Base-by-base conservation (phyloP, 768 basidiomycete species). In the Dendrothele bispora region DNA sequence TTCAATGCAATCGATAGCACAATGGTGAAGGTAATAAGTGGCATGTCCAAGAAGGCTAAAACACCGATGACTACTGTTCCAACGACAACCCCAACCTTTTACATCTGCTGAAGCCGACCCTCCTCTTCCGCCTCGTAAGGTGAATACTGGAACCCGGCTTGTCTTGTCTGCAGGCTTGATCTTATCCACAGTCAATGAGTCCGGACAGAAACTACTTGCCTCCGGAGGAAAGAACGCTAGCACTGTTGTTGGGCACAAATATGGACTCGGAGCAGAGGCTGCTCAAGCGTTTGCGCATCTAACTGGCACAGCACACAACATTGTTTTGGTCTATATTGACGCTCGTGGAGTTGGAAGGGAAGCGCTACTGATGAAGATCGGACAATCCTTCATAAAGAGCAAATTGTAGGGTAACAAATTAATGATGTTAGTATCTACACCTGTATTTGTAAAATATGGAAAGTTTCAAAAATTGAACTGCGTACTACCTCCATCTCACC, bases 291-390 rank as follows among this genome's bases (percentile, higher is more conserved):
- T 82, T 2, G 63, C 74, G 42, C 65, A 86, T 45, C 66, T 84
- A 46, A 79, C 84, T 6, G 82, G 80, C 7, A 81, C 83, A 0
- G 84, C 83, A 28, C 71, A 79, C 50, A 89, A 90, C 64, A 80
- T 87, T 11, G 83, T 77, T 5, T 69, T 89, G 28, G 83, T 91
- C 17, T 91, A 90, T 63, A 75, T 90, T 35, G 88, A 90, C 61
- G 74, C 85, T 71, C 66, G 74, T 2, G 87, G 88, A 1, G 79
- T 91, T 27, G 88, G 86, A 6, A 69, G 86, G 47, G 69, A 78
- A 36, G 88, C 86, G 11, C 62, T 91, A 43, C 62, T 91, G 58
- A 84, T 73, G 68, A 76, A 72, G 49, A 80, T 74, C 0, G 83
- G 81, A n/a, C 79, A 68, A 71, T 72, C 75, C 36, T 80, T 75